A percentile compares a stretch with the other conserved stretches of the same genome.
These are phyloP conservation scores for Cercospora zeae-maydis DNA, from an alignment of 2,329 filamentous ascomycete species.

Conservation along the genomic window DNA sequence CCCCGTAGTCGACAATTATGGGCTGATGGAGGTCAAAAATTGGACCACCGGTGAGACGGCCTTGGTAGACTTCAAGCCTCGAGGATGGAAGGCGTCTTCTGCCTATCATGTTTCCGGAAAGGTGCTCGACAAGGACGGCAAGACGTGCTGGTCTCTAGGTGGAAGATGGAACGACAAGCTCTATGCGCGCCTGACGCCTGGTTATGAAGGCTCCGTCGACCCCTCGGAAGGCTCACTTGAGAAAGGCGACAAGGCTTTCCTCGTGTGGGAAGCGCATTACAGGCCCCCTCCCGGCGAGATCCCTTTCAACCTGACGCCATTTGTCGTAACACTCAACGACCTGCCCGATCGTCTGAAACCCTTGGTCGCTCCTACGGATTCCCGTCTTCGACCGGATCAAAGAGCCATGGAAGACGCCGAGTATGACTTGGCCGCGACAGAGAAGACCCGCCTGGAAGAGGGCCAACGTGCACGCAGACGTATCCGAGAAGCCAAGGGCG, in stretches of 20 bases:
- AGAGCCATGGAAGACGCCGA: slow-evolving; percentile 98
- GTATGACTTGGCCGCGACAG: slow-evolving; percentile 86
- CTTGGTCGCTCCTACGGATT: slow-evolving; percentile 86
- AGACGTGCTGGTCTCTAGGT: slow-evolving; percentile 81
- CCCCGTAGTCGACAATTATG: slow-evolving; percentile 96
- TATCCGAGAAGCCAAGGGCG: slow-evolving; percentile 69
- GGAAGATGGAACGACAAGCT: slow-evolving; percentile 97
- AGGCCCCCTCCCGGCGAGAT: slow-evolving; percentile 66
- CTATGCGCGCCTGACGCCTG: slow-evolving; percentile 87
- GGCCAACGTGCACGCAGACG: slow-evolving; percentile 76
- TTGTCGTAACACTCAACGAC: slow-evolving; percentile 91
- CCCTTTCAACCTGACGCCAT: slow-evolving; percentile 95
- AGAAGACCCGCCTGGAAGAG: slow-evolving; percentile 94
- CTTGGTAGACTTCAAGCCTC: slow-evolving; percentile 84
- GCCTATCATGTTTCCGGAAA: slow-evolving; percentile 87
- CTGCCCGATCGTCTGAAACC: slow-evolving; percentile 75
- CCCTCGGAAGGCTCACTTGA: slow-evolving; percentile 41
- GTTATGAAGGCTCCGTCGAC: slow-evolving; percentile 72
- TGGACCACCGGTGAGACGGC: slow-evolving; percentile 93
- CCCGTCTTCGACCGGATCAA: slow-evolving; percentile 87
- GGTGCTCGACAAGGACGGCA: slow-evolving; percentile 73
- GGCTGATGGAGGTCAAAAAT: slow-evolving; percentile 95
- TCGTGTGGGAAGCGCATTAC: slow-evolving; percentile 88
- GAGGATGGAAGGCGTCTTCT: slow-evolving; percentile 91
- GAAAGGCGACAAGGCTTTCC: slow-evolving; percentile 65